Evolutionary conservation across 108 stramenopile genomes (phyloP), one percentile per base, ranked within the genome.

Genomic region (Asterionellopsis glacialis): DNA sequence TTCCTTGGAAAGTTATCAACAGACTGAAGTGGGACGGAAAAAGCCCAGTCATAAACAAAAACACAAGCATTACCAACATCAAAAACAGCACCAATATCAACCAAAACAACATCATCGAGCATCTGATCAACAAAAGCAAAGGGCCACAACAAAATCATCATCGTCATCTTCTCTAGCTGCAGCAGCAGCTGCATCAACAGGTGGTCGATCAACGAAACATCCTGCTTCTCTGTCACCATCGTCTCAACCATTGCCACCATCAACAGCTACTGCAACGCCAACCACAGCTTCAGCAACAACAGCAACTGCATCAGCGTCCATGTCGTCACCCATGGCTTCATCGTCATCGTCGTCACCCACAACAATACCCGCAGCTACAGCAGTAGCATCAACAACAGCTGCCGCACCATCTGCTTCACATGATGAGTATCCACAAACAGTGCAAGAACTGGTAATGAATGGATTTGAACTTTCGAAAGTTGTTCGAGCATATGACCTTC

Each of bases 391-490:
- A 50, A 51, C 67, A 14, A 39, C 59, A 33, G 45, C 26, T 44
- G 47, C 27, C 11, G 28, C 22, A 53, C 11, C 67, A 28, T 51
- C 65, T 15, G 56, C 24, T 33, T 51, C 59, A 9, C 44, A 68
- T 5, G 90, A 91, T 48, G 85, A 88, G 48, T 92, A 92, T 64
- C 87, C 90, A 13, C 60, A 61, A 11, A 70, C 65, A 6, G 90
- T 92, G 0, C 90, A 88, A 74, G 90, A 92, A 57, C 59, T 92
- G 28, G 85, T 84, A 41, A 84, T 88, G 85, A 92, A 92, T 66
- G 90, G 90, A 33, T 92, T 92, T 63, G 78, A 84, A 16, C 50
- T 88, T 44, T 60, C 61, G 12, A 79, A 80, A 28, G 90, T 88
- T 0, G 53, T 88, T 15, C 80, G 72, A 33, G 90, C 90, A 3